These are phyloP conservation scores for Hapsidospora chrysogenum DNA, from an alignment of 495 filamentous ascomycete genomes.

Conservation along the genomic window DNA sequence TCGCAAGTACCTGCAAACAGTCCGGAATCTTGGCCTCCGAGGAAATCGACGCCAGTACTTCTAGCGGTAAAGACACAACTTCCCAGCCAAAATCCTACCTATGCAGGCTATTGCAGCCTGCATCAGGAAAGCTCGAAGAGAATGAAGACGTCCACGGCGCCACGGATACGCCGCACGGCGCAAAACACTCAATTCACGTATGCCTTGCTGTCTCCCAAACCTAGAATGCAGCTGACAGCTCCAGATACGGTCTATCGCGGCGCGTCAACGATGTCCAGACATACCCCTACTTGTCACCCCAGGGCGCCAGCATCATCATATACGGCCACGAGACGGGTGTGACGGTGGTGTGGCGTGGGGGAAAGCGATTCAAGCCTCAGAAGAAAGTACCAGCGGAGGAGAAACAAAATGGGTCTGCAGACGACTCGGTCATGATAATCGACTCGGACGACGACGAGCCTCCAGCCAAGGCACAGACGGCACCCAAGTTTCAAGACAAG, in stretches of 20 bases:
- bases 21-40: no score
- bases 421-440: conserved; percentile 56
- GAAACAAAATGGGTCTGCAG: conserved; percentile 23
- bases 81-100: no score
- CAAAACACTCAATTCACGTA: conserved; percentile 16
- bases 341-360: conserved; percentile 67
- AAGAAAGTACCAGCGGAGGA: conserved; percentile 15
- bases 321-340: conserved; percentile 72
- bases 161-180: conserved; percentile 18
- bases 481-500: conserved; percentile 19
- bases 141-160: no score
- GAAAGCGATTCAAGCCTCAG: conserved; percentile 39
- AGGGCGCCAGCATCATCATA: conserved; percentile 69
- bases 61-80: no score
- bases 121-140: no score
- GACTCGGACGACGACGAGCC: conserved; percentile 60
- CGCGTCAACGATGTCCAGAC: conserved; percentile 55
- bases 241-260: conserved; percentile 59
- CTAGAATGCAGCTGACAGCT: not conserved
- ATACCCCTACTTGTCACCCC: conserved; percentile 63
- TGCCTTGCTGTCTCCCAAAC: not conserved
- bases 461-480: conserved; percentile 6
- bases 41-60: no score
- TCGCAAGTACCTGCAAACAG: no score
- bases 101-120: no score